Conservation (phyloP, 306 rosid species). For the Gynostemma pentaphyllum region DNA sequence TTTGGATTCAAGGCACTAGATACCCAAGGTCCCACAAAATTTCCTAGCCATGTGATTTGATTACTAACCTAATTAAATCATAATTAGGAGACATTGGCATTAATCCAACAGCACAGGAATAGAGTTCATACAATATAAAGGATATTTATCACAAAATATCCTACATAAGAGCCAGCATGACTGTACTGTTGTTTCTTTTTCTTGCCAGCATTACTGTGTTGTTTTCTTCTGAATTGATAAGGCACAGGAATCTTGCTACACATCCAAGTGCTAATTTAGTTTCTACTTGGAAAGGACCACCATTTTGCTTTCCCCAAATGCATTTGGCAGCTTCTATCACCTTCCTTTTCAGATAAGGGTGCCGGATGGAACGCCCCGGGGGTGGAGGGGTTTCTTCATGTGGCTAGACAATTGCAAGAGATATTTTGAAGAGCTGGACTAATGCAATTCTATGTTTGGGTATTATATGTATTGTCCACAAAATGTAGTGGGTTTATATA, state of each 20-base stretch:
- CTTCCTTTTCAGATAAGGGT: neutral
- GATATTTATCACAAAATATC: neutral
- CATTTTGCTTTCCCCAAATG: constrained; percentile 3
- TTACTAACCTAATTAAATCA: too few species aligned
- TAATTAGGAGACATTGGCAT: neutral
- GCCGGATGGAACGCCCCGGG: too few species aligned
- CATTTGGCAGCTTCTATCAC: constrained; percentile 2
- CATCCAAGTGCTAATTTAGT: neutral
- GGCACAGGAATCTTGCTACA: neutral
- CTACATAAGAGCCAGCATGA: neutral
- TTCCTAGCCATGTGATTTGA: too few species aligned
- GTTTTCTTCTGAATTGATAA: too few species aligned
- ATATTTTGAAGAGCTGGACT: neutral
- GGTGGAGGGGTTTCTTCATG: too few species aligned
- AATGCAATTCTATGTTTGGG: neutral
- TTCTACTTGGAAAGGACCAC: constrained; percentile 1
- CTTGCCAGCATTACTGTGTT: constrained; percentile 7
- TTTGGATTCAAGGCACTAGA: too few species aligned
- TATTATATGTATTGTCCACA: neutral
- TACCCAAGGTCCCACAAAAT: too few species aligned
- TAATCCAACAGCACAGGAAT: neutral
- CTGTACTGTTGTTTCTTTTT: neutral
- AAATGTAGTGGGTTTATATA: too few species aligned
- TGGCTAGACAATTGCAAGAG: too few species aligned
- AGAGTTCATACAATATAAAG: neutral